A percentile compares a stretch with the other conserved stretches of the same genome.
Evolutionary conservation across 2,329 filamentous ascomycete species (phyloP).

Genomic region (Knufia fluminis): DNA sequence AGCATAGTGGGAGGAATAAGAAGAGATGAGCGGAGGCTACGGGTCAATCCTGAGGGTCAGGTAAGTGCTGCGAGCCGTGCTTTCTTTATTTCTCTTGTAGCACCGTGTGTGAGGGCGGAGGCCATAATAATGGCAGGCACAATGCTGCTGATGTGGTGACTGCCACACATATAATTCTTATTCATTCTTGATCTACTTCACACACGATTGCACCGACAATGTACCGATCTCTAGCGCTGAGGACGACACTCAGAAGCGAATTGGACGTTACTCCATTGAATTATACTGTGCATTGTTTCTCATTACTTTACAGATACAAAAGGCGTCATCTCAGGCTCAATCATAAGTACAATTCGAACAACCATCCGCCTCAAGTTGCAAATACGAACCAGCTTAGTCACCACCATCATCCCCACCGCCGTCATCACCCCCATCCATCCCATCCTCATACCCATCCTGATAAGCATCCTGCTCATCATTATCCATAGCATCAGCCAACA

Average conservation of each 20-base stretch:
- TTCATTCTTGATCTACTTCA: too few species aligned
- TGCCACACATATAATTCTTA: too few species aligned
- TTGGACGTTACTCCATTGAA: too few species aligned
- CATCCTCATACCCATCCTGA: constrained; percentile 38
- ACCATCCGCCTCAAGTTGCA: too few species aligned
- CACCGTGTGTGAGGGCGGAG: too few species aligned
- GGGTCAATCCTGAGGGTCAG: background rate
- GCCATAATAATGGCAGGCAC: too few species aligned
- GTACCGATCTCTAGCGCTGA: too few species aligned
- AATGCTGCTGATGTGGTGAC: too few species aligned
- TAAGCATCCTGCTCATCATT: constrained; percentile 53
- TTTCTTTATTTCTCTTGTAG: too few species aligned
- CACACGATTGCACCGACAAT: too few species aligned
- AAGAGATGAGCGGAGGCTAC: background rate
- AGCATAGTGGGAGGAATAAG: background rate
- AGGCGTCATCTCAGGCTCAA: background rate
- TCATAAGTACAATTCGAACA: too few species aligned
- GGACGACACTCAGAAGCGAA: too few species aligned
- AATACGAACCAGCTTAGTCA: background rate
- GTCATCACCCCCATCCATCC: constrained; percentile 25
- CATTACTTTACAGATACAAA: background rate
- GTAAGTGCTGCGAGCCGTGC: background rate
- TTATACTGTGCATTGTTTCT: background rate
- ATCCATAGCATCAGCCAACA: constrained; percentile 60
- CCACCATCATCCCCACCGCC: background rate